Percentiles rank a stretch among this genome's conserved stretches.
Evolutionary conservation across 2,329 filamentous ascomycete species (phyloP).

Genomic region (Volutella citrinella): DNA sequence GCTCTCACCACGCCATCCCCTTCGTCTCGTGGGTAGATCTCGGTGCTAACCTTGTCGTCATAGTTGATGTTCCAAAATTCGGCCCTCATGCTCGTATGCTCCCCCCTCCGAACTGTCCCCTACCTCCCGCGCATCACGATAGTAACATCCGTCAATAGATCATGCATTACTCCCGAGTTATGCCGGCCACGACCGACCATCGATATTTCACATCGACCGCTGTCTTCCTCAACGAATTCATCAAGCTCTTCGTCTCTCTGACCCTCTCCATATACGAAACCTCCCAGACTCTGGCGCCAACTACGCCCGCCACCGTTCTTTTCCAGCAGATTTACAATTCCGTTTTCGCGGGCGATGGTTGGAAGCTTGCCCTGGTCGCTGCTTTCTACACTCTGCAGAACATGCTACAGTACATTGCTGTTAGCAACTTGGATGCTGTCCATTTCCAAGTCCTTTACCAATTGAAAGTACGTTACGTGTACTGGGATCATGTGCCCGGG

Average conservation of each 20-base stretch:
- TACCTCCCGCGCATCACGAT: constrained; percentile 64
- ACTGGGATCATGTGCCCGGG: neutral
- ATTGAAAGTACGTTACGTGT: constrained; percentile 60
- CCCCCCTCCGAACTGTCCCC: constrained; percentile 6
- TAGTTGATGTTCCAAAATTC: constrained; percentile 76
- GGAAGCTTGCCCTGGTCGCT: constrained; percentile 90
- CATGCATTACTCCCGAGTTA: constrained; percentile 91
- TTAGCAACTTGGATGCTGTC: constrained; percentile 87
- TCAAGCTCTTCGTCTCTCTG: constrained; percentile 84
- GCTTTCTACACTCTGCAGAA: constrained; percentile 89
- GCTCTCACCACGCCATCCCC: neutral
- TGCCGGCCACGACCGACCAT: constrained; percentile 79
- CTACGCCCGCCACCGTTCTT: constrained; percentile 75
- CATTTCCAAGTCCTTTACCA: constrained; percentile 94
- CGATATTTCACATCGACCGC: constrained; percentile 93
- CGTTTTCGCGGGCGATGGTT: constrained; percentile 87
- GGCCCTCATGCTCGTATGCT: constrained; percentile 65
- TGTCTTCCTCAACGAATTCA: constrained; percentile 87
- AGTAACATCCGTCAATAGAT: constrained; percentile 50
- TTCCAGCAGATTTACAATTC: constrained; percentile 76
- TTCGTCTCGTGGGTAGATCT: neutral
- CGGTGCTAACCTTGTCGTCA: constrained; percentile 11
- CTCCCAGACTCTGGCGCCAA: constrained; percentile 71
- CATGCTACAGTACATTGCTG: constrained; percentile 86
- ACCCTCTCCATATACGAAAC: constrained; percentile 87